Percentiles rank a stretch among this genome's conserved stretches.
phyloP scores from a whole-genome alignment of 805 yeast genomes.

The Kluyveromyces aestuarii region DNA sequence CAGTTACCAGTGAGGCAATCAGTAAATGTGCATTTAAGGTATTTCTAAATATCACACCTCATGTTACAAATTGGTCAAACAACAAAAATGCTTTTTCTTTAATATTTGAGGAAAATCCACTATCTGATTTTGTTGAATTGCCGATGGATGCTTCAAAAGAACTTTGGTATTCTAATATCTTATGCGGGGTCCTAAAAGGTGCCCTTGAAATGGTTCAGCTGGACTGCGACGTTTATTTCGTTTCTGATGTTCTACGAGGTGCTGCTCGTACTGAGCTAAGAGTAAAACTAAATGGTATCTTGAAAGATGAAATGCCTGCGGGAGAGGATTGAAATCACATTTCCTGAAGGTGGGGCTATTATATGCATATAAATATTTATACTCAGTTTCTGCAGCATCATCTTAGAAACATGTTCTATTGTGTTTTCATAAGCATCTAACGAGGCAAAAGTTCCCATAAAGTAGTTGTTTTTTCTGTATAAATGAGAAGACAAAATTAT shows the following conservation, averaged over 20 bases:
- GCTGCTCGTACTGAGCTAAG: conserved; percentile 73
- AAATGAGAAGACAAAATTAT: too few species aligned
- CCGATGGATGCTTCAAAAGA: conserved; percentile 71
- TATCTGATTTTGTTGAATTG: conserved; percentile 90
- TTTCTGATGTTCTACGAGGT: conserved; percentile 75
- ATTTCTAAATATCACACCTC: conserved; percentile 76
- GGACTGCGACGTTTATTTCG: conserved; percentile 75
- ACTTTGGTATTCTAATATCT: conserved; percentile 86
- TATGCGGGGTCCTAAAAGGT: conserved; percentile 86
- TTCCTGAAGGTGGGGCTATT: too few species aligned
- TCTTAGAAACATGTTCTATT: too few species aligned
- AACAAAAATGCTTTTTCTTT: conserved; percentile 71
- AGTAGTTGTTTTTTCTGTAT: too few species aligned
- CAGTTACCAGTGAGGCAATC: conserved; percentile 81
- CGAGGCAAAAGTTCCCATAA: too few species aligned
- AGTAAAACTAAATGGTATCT: conserved; percentile 56
- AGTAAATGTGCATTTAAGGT: conserved; percentile 84
- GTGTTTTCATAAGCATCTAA: too few species aligned
- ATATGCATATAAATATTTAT: too few species aligned
- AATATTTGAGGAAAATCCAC: conserved; percentile 74
- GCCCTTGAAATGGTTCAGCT: conserved; percentile 93
- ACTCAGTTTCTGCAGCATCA: too few species aligned
- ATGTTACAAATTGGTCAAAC: conserved; percentile 61
- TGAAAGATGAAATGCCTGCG: conserved; percentile 93
- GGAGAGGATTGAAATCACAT: conserved; percentile 63